These are phyloP conservation scores for Kodamaea leandrae DNA, from an alignment of 805 yeast species.

Conservation along the genomic window DNA sequence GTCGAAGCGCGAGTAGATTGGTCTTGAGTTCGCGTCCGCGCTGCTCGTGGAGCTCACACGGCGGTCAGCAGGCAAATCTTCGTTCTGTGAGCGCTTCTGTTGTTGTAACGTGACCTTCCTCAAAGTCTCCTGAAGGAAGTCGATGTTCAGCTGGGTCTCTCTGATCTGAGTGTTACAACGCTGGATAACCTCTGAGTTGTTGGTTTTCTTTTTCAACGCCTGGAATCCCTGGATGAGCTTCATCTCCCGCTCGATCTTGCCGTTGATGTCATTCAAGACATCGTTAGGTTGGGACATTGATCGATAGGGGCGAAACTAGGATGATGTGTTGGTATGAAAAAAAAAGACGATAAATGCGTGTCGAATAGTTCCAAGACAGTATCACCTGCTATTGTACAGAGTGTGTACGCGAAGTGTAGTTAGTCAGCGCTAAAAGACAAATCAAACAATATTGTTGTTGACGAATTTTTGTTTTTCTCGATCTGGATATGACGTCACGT, in stretches of 20 bases:
- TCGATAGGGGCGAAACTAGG: background rate
- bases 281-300: constrained; percentile 20
- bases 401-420: background rate
- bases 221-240: constrained; percentile 88
- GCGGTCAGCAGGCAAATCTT: constrained; percentile 9
- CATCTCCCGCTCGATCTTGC: constrained; percentile 83
- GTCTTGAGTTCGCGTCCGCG: constrained; percentile 5
- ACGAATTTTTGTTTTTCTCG: constrained; percentile 2
- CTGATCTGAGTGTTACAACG: constrained; percentile 86
- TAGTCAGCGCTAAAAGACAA: background rate
- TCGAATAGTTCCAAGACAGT: no score
- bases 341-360: no score
- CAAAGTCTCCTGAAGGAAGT: constrained; percentile 78
- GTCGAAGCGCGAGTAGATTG: constrained; percentile 66
- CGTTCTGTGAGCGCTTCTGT: constrained; percentile 8
- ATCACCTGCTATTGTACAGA: background rate
- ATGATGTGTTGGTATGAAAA: background rate
- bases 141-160: constrained; percentile 89
- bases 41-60: constrained; percentile 5
- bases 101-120: constrained; percentile 48
- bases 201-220: constrained; percentile 71
- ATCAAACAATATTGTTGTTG: background rate
- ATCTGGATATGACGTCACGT: constrained; percentile 3
- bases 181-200: constrained; percentile 80
- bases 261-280: constrained; percentile 63